Evolutionary conservation across 1,284 basidiomycete species (phyloP), one percentile per base, ranked within the genome.

Genomic region (Amylostereum areolatum): DNA sequence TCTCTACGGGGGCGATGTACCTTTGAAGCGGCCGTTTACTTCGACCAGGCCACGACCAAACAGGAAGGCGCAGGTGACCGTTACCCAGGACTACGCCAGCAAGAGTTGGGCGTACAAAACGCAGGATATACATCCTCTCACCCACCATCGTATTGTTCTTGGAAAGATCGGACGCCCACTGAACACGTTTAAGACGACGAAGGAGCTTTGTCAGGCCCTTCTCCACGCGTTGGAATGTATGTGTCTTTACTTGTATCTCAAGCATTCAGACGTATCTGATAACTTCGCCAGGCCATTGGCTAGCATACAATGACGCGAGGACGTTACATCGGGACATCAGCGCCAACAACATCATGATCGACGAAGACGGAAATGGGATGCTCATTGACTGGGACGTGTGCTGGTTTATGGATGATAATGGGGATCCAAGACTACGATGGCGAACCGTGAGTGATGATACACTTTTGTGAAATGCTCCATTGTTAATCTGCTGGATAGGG

Each of bases 301-400:
- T 27, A 28, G 41, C 41, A 4, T 24, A 27, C 28, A 11, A 43
- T 7, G 24, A 29, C n/a, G 41, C 41, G 11, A 24, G 27, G 28
- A 43, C 30, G 4, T 27, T 43, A n/a, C 41, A 43, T 43, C 41
- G 41, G n/a, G 41, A 43, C 41, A 43, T 43, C 41, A 43, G 41
- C 41, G 41, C 11, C 28, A 27, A 27, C 41, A 43, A 43, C 28
- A 43, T 43, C 41, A 8, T 43, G 41, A 43, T 43, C 5, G 41
- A 43, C 41, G 30, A 43, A 28, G 41, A 43, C 28, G 41, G 41
- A 7, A 6, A 27, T n/a, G 41, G 41, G 25, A 43, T 43, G 41
- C 41, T 43, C 5, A 43, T 43, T 28, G 41, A 43, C n/a, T 43
- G 41, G 41, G 41, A 43, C 7, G 11, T 27, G 7, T 24, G 25